Evolutionary conservation across 2,329 filamentous ascomycete species (phyloP), one percentile per base, ranked within the genome.

Genomic region (Phialophora tarda): DNA sequence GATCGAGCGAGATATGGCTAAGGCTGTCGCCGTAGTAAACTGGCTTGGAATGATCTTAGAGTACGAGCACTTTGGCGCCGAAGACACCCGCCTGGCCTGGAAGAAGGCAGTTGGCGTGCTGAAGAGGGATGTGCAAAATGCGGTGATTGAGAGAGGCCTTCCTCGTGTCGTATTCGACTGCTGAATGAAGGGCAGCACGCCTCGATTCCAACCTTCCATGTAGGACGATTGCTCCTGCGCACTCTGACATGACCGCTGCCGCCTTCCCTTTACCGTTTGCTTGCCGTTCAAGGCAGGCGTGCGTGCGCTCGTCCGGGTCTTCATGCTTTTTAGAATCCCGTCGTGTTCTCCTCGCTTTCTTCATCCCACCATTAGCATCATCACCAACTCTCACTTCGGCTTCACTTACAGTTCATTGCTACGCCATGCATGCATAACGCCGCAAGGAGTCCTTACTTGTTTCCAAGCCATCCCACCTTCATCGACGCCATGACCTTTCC

Each of bases 1-100:
- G 0, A 89, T 94, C 64, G 95, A 98, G 77, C 82, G 85, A 65
- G 89, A 97, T 75, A 83, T 95, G 78, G 84, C 85, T 4, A 97
- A 96, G 78, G 91, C 86, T 0, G 83, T 87, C 1, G 85, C 85
- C 12, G 78, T 95, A 21, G 84, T 90, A 12, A 87, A 83, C 70
- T 96, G 92, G 91, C 66, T 82, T 65, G 71, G 74, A 59, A 79
- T 80, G 77, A 69, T 82, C 14, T 69, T 81, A 60, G 73, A 75
- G 62, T 75, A 79, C 64, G 66, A 75, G 63, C 58, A 73, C 50
- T 72, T 83, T 79, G 4, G 80, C 77, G 64, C 73, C 75, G 1
- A 71, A 85, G 26, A 71, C 67, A 32, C 76, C 74, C 2, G 78
- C 86, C 54, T 85, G 74, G 74, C 73, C 3, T 82, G 80, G 80